phyloP scores from a whole-genome alignment of 805 yeast genomes.

The Spathaspora arborariae region DNA sequence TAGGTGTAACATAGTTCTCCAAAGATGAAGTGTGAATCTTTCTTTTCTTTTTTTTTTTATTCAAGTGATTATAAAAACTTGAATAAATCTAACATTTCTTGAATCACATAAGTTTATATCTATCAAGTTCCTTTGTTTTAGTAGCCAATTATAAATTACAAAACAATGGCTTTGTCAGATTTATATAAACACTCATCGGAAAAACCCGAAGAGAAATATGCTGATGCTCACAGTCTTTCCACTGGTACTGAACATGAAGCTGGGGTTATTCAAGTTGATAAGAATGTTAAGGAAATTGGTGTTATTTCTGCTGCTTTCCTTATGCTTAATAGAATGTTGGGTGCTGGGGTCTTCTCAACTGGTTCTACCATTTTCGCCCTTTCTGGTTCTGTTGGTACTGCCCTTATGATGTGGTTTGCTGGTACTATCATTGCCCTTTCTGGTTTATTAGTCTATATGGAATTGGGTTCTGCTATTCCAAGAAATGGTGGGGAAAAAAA shows the following conservation, averaged over 20 bases:
- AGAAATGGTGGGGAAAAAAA: slow-evolving; percentile 86
- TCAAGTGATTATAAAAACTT: neutral
- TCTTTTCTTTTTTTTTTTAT: neutral
- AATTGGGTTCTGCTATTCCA: slow-evolving; percentile 72
- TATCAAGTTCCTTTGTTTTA: too few species aligned
- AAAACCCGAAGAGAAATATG: slow-evolving; percentile 1
- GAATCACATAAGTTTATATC: neutral
- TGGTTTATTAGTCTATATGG: slow-evolving; percentile 66
- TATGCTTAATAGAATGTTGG: slow-evolving; percentile 66
- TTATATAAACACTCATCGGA: slow-evolving; percentile 2
- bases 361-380: slow-evolving; percentile 58
- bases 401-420: slow-evolving; percentile 69
- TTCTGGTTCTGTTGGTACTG: slow-evolving; percentile 68
- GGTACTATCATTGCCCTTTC: slow-evolving; percentile 65
- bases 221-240: slow-evolving; percentile 7
- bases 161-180: slow-evolving; percentile 2
- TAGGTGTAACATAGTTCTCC: neutral
- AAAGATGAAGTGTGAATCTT: neutral
- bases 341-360: slow-evolving; percentile 70
- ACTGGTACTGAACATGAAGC: slow-evolving; percentile 16
- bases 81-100: neutral
- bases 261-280: slow-evolving; percentile 37
- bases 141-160: neutral
- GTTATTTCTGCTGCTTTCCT: slow-evolving; percentile 43
- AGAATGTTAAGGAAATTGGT: slow-evolving; percentile 44